Percentiles rank a stretch among this genome's conserved stretches.
phyloP scores from a whole-genome alignment of 148 eudicot species.

The Cornus florida region DNA sequence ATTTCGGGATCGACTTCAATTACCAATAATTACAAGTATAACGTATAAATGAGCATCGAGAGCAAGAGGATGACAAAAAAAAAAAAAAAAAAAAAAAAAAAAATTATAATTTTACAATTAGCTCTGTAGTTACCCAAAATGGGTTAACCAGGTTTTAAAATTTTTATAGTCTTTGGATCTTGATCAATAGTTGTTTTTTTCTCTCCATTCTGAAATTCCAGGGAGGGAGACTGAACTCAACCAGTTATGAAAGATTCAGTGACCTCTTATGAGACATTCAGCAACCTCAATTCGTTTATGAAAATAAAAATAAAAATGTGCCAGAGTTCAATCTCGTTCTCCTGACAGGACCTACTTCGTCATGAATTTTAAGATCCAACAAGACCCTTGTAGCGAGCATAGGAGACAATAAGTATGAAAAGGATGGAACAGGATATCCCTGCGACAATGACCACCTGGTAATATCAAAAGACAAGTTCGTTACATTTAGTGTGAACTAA shows the following conservation, averaged over 20 bases:
- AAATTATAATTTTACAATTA: not conserved
- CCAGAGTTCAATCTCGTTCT: not conserved
- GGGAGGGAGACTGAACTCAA: not conserved
- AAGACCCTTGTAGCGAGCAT: constrained; percentile 73
- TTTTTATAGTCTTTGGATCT: not conserved
- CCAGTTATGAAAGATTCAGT: not conserved
- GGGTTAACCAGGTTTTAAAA: not conserved
- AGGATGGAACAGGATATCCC: constrained; percentile 33
- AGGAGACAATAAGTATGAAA: constrained; percentile 40
- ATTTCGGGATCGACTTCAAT: too few relatives aligned
- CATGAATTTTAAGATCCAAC: constrained; percentile 53
- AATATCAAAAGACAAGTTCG: constrained; percentile 6
- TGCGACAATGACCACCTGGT: constrained; percentile 44
- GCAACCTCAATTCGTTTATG: too few relatives aligned
- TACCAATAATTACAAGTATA: not conserved
- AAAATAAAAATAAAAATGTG: not conserved
- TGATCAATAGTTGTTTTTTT: not conserved
- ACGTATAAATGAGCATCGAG: not conserved
- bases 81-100: not conserved
- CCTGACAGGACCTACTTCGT: not conserved
- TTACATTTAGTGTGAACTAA: not conserved
- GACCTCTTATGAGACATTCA: not conserved
- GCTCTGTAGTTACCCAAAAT: not conserved
- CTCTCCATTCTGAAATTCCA: not conserved
- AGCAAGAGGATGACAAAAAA: not conserved